phyloP scores from a whole-genome alignment of 306 rosid genomes.

The Lablab purpureus region DNA sequence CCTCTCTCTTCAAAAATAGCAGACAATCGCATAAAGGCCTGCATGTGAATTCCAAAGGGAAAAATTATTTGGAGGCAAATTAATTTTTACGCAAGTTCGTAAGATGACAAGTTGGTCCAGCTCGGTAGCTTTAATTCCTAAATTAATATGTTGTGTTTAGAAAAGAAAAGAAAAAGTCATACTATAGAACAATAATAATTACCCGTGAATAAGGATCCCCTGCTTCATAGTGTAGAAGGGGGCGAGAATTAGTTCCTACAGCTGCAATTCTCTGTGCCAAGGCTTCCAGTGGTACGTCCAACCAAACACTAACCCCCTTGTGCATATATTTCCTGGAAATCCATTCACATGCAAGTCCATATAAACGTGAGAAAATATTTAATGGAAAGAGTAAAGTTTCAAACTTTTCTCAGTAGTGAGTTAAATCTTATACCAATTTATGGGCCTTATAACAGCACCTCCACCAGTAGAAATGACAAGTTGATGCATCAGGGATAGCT shows the following conservation, averaged over 20 bases:
- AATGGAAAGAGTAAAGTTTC: neutral
- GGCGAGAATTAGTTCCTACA: slow-evolving; percentile 89
- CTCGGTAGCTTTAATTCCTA: slow-evolving; percentile 4
- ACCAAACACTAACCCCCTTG: slow-evolving; percentile 88
- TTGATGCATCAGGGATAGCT: slow-evolving; percentile 69
- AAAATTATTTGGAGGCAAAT: slow-evolving; percentile 32
- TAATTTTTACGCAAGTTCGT: slow-evolving; percentile 12
- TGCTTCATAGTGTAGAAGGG: slow-evolving; percentile 81
- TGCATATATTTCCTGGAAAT: slow-evolving; percentile 86
- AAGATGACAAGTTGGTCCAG: neutral
- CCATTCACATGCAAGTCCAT: slow-evolving; percentile 38
- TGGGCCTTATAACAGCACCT: slow-evolving; percentile 84
- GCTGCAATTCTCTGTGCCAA: slow-evolving; percentile 91
- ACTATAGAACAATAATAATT: slow-evolving; percentile 40
- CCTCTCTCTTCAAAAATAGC: slow-evolving; percentile 80
- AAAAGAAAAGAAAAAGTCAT: slow-evolving; percentile 14
- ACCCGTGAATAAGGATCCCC: slow-evolving; percentile 86
- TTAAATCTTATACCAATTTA: slow-evolving; percentile 76
- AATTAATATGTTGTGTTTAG: neutral
- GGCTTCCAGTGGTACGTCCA: slow-evolving; percentile 94
- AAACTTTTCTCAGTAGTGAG: slow-evolving; percentile 23
- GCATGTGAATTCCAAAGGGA: slow-evolving; percentile 47
- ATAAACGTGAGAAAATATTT: slow-evolving; percentile 30
- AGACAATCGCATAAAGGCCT: slow-evolving; percentile 79
- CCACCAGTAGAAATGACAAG: slow-evolving; percentile 94